Evolutionary conservation across 1,284 basidiomycete species (phyloP).

Genomic region (Trichosporon sp.): DNA sequence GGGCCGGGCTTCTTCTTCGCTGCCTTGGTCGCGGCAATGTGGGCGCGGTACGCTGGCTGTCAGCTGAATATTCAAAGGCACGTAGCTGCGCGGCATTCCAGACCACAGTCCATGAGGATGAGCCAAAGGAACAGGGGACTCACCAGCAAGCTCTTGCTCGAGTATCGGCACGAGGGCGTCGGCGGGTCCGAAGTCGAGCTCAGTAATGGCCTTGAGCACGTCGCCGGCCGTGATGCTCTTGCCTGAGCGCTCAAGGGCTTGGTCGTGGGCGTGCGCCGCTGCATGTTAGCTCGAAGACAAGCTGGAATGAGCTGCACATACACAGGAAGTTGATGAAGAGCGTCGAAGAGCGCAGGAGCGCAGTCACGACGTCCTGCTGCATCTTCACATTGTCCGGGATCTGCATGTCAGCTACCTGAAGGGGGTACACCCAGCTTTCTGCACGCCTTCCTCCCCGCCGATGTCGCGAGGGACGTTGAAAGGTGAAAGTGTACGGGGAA

Average conservation of each 20-base stretch:
- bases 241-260: conserved; percentile 77
- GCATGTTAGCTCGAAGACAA: conserved; percentile 4
- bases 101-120: no score
- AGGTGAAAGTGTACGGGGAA: no score
- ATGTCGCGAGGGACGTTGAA: no score
- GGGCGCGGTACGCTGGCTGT: conserved; percentile 44
- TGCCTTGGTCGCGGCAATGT: conserved; percentile 38
- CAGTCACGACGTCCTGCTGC: conserved; percentile 80
- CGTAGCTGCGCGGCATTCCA: no score
- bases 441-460: no score
- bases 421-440: no score
- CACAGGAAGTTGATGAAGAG: conserved; percentile 89
- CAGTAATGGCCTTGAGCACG: conserved; percentile 79
- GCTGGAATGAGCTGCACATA: conserved; percentile 55
- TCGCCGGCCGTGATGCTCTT: conserved; percentile 86
- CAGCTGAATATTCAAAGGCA: neutral
- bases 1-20: conserved; percentile 42
- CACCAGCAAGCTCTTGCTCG: conserved; percentile 72
- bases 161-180: conserved; percentile 70
- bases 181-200: conserved; percentile 67
- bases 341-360: conserved; percentile 79
- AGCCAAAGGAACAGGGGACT: conserved; percentile 36
- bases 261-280: conserved; percentile 68
- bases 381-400: conserved; percentile 80
- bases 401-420: conserved; percentile 56